A percentile compares a stretch with the other conserved stretches of the same genome.
These are phyloP conservation scores for Aspergillus sp. DNA, from an alignment of 2,329 filamentous ascomycete species.

Conservation along the genomic window DNA sequence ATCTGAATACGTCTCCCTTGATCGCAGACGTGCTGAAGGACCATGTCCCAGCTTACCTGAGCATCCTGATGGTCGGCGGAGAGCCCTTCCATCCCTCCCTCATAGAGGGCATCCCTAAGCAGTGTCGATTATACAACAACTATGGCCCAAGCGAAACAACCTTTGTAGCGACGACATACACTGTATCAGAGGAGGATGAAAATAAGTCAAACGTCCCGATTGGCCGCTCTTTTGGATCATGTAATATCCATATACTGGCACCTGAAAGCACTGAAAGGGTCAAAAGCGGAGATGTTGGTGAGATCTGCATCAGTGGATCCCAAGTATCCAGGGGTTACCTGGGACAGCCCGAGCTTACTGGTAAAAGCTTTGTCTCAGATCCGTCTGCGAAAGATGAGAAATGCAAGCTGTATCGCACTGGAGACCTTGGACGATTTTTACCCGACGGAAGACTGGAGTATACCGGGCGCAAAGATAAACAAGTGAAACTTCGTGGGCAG, in stretches of 20 bases:
- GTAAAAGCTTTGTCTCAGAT: background rate
- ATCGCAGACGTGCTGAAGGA: background rate
- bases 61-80: background rate
- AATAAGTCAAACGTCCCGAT: background rate
- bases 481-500: conserved; percentile 7
- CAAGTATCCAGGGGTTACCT: conserved; percentile 6
- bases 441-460: background rate
- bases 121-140: background rate
- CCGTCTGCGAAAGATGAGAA: background rate
- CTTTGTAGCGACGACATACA: background rate
- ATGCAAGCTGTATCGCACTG: background rate
- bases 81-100: conserved; percentile 1
- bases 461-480: background rate
- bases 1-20: background rate
- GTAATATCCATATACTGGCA: background rate
- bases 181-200: background rate
- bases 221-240: background rate
- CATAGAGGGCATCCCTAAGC: background rate
- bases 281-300: background rate
- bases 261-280: background rate
- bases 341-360: background rate
- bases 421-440: background rate
- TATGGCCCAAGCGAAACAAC: conserved; percentile 9
- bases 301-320: conserved; percentile 1
- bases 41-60: background rate